Percentiles rank a stretch among this genome's conserved stretches.
Evolutionary conservation across 2,329 filamentous ascomycete species (phyloP).

Genomic region (Colletotrichum sp.): DNA sequence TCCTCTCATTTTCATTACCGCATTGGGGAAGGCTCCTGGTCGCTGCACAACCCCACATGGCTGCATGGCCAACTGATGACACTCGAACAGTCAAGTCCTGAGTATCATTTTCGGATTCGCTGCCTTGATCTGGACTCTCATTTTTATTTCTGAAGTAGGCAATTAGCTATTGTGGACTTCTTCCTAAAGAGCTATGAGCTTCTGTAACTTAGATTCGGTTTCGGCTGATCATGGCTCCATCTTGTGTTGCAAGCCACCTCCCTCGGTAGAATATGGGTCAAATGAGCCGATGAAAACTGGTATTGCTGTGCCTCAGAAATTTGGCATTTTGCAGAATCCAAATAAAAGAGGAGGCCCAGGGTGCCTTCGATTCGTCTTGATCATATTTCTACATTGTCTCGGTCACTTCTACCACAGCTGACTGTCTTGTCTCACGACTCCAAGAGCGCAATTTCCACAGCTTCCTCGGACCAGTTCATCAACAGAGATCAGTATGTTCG

Average conservation of each 20-base stretch:
- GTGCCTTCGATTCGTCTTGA: neutral
- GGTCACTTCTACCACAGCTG: neutral
- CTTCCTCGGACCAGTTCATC: neutral
- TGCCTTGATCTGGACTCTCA: neutral
- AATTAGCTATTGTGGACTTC: neutral
- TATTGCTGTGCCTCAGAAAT: neutral
- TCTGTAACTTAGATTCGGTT: neutral
- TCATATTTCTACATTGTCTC: neutral
- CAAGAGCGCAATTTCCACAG: neutral
- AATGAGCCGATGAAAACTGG: neutral
- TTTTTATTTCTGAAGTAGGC: neutral
- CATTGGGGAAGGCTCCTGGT: neutral
- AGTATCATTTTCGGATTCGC: neutral
- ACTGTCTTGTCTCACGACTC: neutral
- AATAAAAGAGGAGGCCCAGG: neutral
- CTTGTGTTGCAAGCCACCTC: neutral
- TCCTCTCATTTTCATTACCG: neutral
- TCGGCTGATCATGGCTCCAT: neutral
- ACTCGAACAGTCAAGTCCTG: neutral
- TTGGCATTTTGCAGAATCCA: neutral
- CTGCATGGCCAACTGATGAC: neutral
- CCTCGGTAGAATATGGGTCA: too few species aligned
- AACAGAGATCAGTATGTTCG: constrained; percentile 19
- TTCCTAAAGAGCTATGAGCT: neutral
- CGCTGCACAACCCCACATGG: neutral